phyloP scores from a whole-genome alignment of 371 early-diverging fungal species.

The Synchytrium microbalum region DNA sequence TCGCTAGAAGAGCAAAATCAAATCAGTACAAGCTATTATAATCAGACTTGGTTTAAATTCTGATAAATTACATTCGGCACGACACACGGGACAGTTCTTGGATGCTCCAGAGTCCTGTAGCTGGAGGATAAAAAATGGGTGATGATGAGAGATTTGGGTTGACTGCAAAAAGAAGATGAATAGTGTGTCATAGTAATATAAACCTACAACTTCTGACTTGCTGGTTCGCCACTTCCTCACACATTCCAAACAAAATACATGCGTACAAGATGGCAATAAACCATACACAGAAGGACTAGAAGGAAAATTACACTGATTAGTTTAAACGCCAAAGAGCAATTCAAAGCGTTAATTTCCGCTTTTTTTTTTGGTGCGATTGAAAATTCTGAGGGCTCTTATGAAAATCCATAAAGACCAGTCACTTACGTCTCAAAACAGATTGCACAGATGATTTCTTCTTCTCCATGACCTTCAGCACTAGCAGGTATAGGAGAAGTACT shows the following conservation, averaged over 20 bases:
- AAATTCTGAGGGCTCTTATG: no score
- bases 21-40: not conserved
- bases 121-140: not conserved
- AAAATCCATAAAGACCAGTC: no score
- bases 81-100: constrained; percentile 35
- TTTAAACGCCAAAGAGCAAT: no score
- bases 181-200: constrained; percentile 7
- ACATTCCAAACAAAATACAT: constrained; percentile 32
- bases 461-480: not conserved
- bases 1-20: no score
- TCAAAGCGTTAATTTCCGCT: no score
- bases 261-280: constrained; percentile 17
- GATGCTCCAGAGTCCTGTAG: constrained; percentile 16
- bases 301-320: not conserved
- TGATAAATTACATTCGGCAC: constrained; percentile 24
- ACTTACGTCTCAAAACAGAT: not conserved
- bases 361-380: no score
- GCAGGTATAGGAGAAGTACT: not conserved
- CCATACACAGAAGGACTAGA: not conserved
- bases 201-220: constrained; percentile 12
- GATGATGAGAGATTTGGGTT: not conserved
- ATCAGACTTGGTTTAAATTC: not conserved
- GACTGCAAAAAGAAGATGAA: constrained; percentile 4
- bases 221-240: constrained; percentile 36
- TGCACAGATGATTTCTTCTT: not conserved